Evolutionary conservation across 2,329 filamentous ascomycete genomes (phyloP), one percentile per base, ranked within the genome.

Genomic region (Immersiporthe knoxdaviesiana): DNA sequence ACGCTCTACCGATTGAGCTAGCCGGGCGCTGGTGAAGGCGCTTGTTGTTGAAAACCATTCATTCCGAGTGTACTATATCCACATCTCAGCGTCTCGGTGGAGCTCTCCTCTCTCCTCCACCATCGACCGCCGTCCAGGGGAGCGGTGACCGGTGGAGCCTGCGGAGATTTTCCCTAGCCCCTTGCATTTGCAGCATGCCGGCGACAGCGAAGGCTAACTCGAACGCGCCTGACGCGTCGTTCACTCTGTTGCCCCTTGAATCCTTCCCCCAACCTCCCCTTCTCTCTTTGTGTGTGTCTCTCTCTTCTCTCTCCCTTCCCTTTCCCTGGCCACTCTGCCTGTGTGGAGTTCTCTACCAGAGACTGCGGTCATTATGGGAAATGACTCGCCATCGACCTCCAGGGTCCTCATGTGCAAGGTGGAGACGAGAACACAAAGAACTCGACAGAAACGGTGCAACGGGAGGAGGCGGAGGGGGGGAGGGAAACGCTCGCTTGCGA

Each of bases 1-100:
- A 90, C 88, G 88, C 87, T 90, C 88, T 90, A 90, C 86, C 85
- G 85, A 88, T 88, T 88, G 86, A 88, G 86, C 86, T 88, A 89
- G 83, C 84, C 84, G 81, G 84, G 84, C 83, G 68, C 54, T 52
- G 2, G n/a, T 58, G 39, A 41, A 41, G 54, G 37, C 63, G 63
- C 63, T 63, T 32, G 30, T 44, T 44, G 35, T 62, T 62, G 35
- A 27, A 30, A 44, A 18, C 11, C 6, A 14, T 1, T 18, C 1
- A 4, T 32, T 8, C 12, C 0, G 1, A 3, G 14, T 4, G 18
- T 2, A 2, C 30, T 18, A 56, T 56, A 56, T 56, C 1, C 27
- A 32, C 7, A 18, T 1, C 2, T 1, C 12, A 56, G 12, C n/a
- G n/a, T n/a, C n/a, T n/a, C n/a, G 2, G 0, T 16, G 1, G 11